Conservation (phyloP, 1,284 basidiomycete genomes). For the Pterulicium gracile region DNA sequence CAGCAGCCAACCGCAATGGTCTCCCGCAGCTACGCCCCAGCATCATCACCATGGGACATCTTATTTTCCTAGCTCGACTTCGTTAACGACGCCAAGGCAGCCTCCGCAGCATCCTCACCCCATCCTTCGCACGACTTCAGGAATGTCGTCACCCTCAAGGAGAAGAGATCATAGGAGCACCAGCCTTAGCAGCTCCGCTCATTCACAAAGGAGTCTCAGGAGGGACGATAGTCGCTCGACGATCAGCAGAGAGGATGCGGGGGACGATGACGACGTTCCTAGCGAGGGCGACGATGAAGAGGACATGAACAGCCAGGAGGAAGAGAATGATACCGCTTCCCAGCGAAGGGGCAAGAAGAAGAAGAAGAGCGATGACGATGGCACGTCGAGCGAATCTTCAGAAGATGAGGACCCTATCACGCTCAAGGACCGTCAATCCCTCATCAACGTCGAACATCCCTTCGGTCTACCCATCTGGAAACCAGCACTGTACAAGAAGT, state of each 20-base stretch:
- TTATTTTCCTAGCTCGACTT: conserved; percentile 35
- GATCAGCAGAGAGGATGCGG: conserved; percentile 35
- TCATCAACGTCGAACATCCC: conserved; percentile 98
- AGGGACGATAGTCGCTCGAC: conserved; percentile 27
- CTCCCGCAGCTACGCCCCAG: conserved; percentile 40
- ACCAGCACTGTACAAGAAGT: conserved; percentile 97
- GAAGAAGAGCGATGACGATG: not conserved
- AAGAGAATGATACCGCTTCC: too few relatives aligned
- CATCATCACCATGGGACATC: conserved; percentile 62
- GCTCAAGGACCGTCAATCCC: conserved; percentile 91
- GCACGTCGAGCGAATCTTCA: not conserved
- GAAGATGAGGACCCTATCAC: conserved; percentile 86
- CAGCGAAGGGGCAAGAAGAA: too few relatives aligned
- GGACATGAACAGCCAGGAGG: not conserved
- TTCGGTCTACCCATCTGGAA: conserved; percentile 99
- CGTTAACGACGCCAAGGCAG: conserved; percentile 27
- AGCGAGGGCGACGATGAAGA: conserved; percentile 22
- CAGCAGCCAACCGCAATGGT: conserved; percentile 47
- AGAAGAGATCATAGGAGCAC: conserved; percentile 43
- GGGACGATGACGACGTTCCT: conserved; percentile 15
- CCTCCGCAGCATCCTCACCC: conserved; percentile 25
- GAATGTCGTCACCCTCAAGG: conserved; percentile 32
- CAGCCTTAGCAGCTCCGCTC: conserved; percentile 46
- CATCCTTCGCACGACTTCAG: conserved; percentile 36
- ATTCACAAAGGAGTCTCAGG: conserved; percentile 28